Conservation (phyloP, 768 basidiomycete genomes). For the Pseudohyphozyma bogoriensis region DNA sequence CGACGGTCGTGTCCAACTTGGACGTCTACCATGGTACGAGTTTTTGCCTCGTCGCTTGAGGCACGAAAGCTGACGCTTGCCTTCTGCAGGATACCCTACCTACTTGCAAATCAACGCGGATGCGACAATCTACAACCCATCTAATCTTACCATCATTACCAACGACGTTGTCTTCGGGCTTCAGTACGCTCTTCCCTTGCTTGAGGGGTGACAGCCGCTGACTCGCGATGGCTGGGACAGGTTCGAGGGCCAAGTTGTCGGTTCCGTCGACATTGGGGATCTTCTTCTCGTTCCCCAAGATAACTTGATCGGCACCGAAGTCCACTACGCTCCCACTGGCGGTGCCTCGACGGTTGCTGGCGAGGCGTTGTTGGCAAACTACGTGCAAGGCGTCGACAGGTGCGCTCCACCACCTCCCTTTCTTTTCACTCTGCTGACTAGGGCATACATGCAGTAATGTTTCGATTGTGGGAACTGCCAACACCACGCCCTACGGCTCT, state of each 20-base stretch:
- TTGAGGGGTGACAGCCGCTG: constrained; percentile 51
- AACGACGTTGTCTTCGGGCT: not conserved
- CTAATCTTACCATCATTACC: constrained; percentile 12
- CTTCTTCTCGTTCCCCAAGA: constrained; percentile 48
- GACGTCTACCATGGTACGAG: constrained; percentile 56
- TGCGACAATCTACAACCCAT: constrained; percentile 21
- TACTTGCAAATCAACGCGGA: no score
- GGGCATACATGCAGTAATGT: constrained; percentile 32
- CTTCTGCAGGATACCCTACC: constrained; percentile 52
- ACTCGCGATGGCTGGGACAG: no score
- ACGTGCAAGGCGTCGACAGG: constrained; percentile 48
- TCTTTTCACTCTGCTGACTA: constrained; percentile 38
- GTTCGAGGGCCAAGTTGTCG: constrained; percentile 45
- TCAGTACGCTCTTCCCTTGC: constrained; percentile 45
- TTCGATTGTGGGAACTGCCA: constrained; percentile 47
- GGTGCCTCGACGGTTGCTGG: constrained; percentile 51
- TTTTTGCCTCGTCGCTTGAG: not conserved
- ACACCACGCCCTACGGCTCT: constrained; percentile 53
- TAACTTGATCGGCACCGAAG: constrained; percentile 40
- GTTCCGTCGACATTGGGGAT: constrained; percentile 26
- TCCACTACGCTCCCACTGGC: constrained; percentile 51
- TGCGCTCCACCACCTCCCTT: not conserved
- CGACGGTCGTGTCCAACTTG: constrained; percentile 50
- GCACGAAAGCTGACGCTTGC: constrained; percentile 45
- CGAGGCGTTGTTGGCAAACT: constrained; percentile 51